Percentiles rank a stretch among this genome's conserved stretches.
phyloP scores from a whole-genome alignment of 805 yeast species.

The Ogataea corticis region DNA sequence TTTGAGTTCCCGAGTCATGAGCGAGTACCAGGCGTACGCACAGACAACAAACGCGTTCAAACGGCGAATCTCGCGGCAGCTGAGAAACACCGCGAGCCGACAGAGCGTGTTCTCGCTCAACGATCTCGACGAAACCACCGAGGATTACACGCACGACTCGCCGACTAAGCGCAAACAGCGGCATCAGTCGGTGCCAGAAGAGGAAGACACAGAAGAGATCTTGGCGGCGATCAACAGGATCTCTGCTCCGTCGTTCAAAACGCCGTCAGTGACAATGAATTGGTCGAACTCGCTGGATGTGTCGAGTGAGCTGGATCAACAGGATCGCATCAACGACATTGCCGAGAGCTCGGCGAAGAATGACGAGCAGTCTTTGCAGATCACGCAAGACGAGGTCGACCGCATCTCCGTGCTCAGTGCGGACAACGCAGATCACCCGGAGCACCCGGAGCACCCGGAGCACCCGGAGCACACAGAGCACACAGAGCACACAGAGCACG shows the following conservation, averaged over 20 bases:
- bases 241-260: constrained; percentile 31
- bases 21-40: constrained; percentile 54
- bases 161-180: constrained; percentile 5
- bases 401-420: constrained; percentile 15
- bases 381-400: constrained; percentile 22
- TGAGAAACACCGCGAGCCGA: constrained; percentile 19
- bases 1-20: constrained; percentile 68
- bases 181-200: no score
- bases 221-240: constrained; percentile 20
- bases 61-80: constrained; percentile 27
- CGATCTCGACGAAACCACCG: constrained; percentile 18
- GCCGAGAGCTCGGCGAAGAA: constrained; percentile 11
- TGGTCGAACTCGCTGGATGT: constrained; percentile 38
- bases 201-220: constrained; percentile 17
- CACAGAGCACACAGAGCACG: no score
- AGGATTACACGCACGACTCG: constrained; percentile 21
- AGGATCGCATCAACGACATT: constrained; percentile 18
- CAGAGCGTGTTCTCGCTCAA: constrained; percentile 24
- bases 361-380: constrained; percentile 1
- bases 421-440: no score
- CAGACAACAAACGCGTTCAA: constrained; percentile 16
- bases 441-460: no score
- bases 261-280: constrained; percentile 38
- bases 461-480: no score
- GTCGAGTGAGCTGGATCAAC: constrained; percentile 16